Evolutionary conservation across 1,284 basidiomycete genomes (phyloP).

Genomic region (Malassezia japonica): DNA sequence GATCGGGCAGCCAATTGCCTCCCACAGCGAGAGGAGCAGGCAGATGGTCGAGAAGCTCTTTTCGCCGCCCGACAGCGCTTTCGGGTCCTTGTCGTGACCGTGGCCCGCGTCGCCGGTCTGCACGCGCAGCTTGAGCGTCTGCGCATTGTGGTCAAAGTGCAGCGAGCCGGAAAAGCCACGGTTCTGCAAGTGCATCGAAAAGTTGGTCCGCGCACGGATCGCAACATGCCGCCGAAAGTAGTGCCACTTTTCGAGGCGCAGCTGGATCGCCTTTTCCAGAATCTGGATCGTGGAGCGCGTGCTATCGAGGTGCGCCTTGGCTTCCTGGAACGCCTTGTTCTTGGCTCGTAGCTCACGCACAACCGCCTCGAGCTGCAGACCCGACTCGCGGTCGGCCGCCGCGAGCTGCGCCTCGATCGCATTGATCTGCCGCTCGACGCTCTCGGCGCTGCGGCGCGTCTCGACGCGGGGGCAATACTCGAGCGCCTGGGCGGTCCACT

Average conservation of each 20-base stretch:
- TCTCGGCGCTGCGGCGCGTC: slow-evolving; percentile 56
- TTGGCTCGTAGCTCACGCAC: slow-evolving; percentile 49
- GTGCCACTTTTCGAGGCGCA: slow-evolving; percentile 68
- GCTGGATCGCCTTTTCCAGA: slow-evolving; percentile 55
- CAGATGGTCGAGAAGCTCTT: slow-evolving; percentile 96
- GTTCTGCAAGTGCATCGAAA: slow-evolving; percentile 68
- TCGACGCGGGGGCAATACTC: slow-evolving; percentile 57
- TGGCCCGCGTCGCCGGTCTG: slow-evolving; percentile 68
- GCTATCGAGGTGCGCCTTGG: slow-evolving; percentile 62
- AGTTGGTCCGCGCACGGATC: slow-evolving; percentile 69
- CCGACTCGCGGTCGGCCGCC: background rate
- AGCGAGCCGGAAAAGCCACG: slow-evolving; percentile 57
- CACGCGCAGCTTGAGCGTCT: slow-evolving; percentile 63
- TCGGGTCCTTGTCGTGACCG: slow-evolving; percentile 50
- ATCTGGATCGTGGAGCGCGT: slow-evolving; percentile 50
- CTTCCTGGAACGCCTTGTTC: slow-evolving; percentile 58
- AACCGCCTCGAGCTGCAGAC: slow-evolving; percentile 7
- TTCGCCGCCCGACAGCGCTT: slow-evolving; percentile 71
- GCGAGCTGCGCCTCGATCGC: slow-evolving; percentile 14
- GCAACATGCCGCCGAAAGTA: slow-evolving; percentile 77
- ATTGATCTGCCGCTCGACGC: slow-evolving; percentile 51
- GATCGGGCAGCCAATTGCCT: slow-evolving; percentile 83
- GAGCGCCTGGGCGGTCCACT: slow-evolving; percentile 53
- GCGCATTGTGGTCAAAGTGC: slow-evolving; percentile 65
- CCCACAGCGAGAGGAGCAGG: slow-evolving; percentile 84